A percentile compares a stretch with the other conserved stretches of the same genome.
These are phyloP conservation scores for Taphrina communis DNA, from an alignment of 1,139 yeast genomes.

Conservation along the genomic window DNA sequence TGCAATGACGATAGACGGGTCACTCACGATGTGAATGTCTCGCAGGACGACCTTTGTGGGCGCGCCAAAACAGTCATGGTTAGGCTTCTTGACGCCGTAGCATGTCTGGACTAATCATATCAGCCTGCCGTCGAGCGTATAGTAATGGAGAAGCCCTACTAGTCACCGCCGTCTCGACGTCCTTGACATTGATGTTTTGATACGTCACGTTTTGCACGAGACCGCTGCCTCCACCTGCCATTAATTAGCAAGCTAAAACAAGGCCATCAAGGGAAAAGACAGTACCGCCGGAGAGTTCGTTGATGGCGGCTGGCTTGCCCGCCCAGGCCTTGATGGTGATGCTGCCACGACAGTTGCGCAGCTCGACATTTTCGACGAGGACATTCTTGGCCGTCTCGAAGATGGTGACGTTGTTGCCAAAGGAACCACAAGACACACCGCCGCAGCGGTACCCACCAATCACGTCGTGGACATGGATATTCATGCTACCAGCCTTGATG, in stretches of 20 bases:
- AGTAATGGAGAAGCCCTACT: neutral
- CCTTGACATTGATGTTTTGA: slow-evolving; percentile 8
- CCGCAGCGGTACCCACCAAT: slow-evolving; percentile 10
- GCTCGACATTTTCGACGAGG: slow-evolving; percentile 5
- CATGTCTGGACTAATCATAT: neutral
- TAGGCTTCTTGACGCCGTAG: slow-evolving; percentile 6
- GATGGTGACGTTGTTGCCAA: slow-evolving; percentile 16
- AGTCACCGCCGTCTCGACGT: slow-evolving; percentile 9
- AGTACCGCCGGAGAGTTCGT: slow-evolving; percentile 14
- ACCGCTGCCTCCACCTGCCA: neutral
- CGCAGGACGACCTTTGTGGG: slow-evolving; percentile 10
- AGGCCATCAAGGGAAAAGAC: too few species aligned
- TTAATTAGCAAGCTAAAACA: too few species aligned
- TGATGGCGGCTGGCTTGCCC: slow-evolving; percentile 7
- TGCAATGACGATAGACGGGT: neutral
- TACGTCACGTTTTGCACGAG: neutral
- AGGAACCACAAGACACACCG: slow-evolving; percentile 14
- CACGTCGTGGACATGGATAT: slow-evolving; percentile 20
- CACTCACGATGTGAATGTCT: slow-evolving; percentile 1
- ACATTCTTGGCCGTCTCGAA: slow-evolving; percentile 6
- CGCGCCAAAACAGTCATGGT: slow-evolving; percentile 10
- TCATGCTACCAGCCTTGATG: slow-evolving; percentile 5
- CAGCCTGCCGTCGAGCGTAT: neutral
- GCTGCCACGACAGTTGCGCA: slow-evolving; percentile 4
- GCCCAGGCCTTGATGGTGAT: slow-evolving; percentile 16